phyloP scores from a whole-genome alignment of 805 yeast genomes.

The Yarrowia keelungensis region DNA sequence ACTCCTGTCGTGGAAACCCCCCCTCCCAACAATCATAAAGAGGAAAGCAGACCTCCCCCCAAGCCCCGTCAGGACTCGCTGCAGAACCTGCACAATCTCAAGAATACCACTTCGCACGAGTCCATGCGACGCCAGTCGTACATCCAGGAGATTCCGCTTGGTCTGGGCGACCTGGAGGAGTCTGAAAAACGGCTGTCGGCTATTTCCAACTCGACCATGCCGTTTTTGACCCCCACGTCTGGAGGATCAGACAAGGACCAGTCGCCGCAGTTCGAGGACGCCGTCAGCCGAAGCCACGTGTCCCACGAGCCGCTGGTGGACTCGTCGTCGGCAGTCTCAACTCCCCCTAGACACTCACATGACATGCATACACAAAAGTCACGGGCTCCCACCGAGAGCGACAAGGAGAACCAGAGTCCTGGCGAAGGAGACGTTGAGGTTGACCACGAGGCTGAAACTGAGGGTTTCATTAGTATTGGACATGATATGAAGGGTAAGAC shows the following conservation, averaged over 20 bases:
- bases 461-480: conserved; percentile 16
- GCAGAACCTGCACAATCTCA: conserved; percentile 35
- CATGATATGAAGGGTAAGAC: too few relatives aligned
- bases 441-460: not conserved
- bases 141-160: conserved; percentile 34
- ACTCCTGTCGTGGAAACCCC: not conserved
- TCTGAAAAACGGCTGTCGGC: conserved; percentile 25
- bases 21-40: not conserved
- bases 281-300: not conserved
- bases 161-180: conserved; percentile 32
- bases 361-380: conserved; percentile 26
- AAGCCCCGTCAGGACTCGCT: conserved; percentile 32
- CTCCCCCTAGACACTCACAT: not conserved
- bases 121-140: conserved; percentile 31
- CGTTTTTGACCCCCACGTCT: conserved; percentile 14
- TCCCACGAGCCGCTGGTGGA: not conserved
- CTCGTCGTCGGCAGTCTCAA: not conserved
- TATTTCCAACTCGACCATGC: conserved; percentile 22
- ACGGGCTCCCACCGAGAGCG: conserved; percentile 21
- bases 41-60: conserved; percentile 17
- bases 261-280: conserved; percentile 27
- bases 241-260: conserved; percentile 22
- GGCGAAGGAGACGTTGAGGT: too few relatives aligned
- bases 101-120: conserved; percentile 29
- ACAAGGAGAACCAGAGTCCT: conserved; percentile 28